These are phyloP conservation scores for Tetracentron sinense DNA, from an alignment of 164 flowering plant species.

Conservation along the genomic window DNA sequence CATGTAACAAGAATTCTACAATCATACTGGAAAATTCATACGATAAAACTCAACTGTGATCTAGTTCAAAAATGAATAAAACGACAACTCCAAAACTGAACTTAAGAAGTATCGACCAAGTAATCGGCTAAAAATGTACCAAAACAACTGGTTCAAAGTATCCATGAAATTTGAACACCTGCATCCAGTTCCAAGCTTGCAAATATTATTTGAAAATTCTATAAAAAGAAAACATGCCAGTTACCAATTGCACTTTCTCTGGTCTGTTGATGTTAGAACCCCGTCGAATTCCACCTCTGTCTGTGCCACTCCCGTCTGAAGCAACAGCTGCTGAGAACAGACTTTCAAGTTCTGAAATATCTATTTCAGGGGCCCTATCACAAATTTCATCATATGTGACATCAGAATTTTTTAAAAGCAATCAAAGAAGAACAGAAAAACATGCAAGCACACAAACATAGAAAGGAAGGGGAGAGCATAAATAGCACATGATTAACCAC, in stretches of 20 bases:
- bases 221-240: not conserved
- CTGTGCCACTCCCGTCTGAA: conserved; percentile 46
- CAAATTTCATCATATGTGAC: conserved; percentile 11
- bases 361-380: conserved; percentile 89
- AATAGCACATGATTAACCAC: no score
- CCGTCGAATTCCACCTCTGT: conserved; percentile 64
- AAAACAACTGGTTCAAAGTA: not conserved
- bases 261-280: conserved; percentile 77
- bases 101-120: not conserved
- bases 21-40: no score
- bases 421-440: not conserved
- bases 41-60: not conserved
- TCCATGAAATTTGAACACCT: not conserved
- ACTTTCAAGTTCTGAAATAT: conserved; percentile 89
- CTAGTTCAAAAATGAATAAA: not conserved
- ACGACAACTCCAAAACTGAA: not conserved
- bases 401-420: conserved; percentile 13
- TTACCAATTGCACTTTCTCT: conserved; percentile 90
- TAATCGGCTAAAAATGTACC: not conserved
- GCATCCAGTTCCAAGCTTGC: not conserved
- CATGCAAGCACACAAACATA: not conserved
- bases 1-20: no score
- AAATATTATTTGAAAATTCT: not conserved
- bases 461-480: no score
- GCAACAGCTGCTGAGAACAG: conserved; percentile 69